phyloP scores from a whole-genome alignment of 148 eudicot species.

The Cornus controversa region DNA sequence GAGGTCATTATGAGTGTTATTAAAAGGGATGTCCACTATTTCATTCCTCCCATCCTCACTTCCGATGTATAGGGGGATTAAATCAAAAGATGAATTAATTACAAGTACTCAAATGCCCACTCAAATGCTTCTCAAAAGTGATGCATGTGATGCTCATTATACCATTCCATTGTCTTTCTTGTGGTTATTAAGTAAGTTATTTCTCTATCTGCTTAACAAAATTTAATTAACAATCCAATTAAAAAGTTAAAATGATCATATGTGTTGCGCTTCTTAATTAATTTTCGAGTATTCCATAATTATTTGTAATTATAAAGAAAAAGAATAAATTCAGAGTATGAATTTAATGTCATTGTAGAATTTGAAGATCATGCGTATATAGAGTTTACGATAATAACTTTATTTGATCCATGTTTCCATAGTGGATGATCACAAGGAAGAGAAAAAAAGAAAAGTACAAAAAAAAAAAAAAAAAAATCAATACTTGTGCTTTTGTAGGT shows the following conservation, averaged over 20 bases:
- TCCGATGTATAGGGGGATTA: constrained; percentile 9
- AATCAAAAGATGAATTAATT: neutral
- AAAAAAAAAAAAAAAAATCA: no score
- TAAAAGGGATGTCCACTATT: constrained; percentile 26
- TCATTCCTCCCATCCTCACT: constrained; percentile 16
- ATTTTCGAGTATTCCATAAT: no score
- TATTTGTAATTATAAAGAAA: no score
- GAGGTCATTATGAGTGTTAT: constrained; percentile 27
- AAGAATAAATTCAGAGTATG: no score
- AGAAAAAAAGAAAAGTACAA: no score
- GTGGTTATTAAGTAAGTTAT: constrained; percentile 14
- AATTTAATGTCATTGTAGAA: no score
- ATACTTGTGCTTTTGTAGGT: no score
- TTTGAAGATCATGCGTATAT: no score
- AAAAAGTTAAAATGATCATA: constrained; percentile 12
- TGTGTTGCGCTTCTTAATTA: no score
- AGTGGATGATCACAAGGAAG: no score
- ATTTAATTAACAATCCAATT: neutral
- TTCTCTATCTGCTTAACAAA: neutral
- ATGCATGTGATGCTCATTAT: constrained; percentile 20
- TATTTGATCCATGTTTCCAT: no score
- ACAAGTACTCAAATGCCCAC: constrained; percentile 16
- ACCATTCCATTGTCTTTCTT: constrained; percentile 28
- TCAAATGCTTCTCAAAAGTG: constrained; percentile 19
- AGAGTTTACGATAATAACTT: no score